A percentile compares a stretch with the other conserved stretches of the same genome.
Evolutionary conservation across 2,329 filamentous ascomycete species (phyloP).

Genomic region (Microthyrium microscopicum): DNA sequence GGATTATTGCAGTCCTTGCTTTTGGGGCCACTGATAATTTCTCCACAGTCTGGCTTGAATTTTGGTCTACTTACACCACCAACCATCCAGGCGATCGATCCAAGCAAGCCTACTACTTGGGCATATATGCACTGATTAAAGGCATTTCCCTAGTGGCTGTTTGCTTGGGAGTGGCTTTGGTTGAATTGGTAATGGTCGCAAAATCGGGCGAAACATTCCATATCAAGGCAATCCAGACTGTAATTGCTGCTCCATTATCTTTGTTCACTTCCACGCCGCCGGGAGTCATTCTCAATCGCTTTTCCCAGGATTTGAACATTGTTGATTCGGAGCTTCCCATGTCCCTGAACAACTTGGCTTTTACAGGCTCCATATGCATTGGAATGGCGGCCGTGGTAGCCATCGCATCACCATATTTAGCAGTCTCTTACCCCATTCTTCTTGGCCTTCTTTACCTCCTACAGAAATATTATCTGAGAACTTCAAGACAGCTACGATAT

Average conservation of each 20-base stretch:
- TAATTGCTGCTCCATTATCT: conserved; percentile 6
- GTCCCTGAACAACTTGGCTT: background rate
- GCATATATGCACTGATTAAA: too few species aligned
- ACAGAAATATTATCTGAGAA: conserved; percentile 42
- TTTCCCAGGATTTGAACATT: conserved; percentile 5
- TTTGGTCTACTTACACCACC: too few species aligned
- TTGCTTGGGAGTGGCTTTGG: too few species aligned
- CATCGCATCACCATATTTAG: conserved; percentile 4
- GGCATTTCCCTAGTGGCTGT: too few species aligned
- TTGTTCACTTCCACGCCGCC: conserved; percentile 10
- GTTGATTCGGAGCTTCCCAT: conserved; percentile 1
- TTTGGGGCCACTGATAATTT: too few species aligned
- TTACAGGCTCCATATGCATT: background rate
- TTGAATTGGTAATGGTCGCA: background rate
- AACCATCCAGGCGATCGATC: too few species aligned
- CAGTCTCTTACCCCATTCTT: conserved; percentile 27
- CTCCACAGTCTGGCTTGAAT: too few species aligned
- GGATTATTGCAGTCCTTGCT: too few species aligned
- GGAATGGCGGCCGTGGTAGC: background rate
- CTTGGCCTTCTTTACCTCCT: conserved; percentile 30
- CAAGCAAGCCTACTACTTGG: too few species aligned
- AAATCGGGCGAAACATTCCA: background rate
- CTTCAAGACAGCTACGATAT: conserved; percentile 42
- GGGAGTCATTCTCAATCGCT: conserved; percentile 9
- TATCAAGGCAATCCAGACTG: background rate